phyloP scores from a whole-genome alignment of 2,329 filamentous ascomycete genomes.

The Ophiognomonia clavigignenti-juglandacearum region DNA sequence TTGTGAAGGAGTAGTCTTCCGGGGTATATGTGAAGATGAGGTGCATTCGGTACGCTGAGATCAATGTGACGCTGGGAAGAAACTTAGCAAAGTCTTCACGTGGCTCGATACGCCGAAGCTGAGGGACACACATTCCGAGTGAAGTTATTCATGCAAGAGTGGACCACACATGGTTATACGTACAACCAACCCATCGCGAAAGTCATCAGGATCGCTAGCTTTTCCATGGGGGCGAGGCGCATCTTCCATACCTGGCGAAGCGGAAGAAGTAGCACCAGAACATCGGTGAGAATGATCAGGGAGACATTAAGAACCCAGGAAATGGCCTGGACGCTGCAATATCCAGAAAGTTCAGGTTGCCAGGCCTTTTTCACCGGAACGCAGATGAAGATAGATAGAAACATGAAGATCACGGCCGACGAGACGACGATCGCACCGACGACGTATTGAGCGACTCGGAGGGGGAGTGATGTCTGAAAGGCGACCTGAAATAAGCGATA shows the following conservation, averaged over 20 bases:
- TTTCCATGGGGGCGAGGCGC: slow-evolving; percentile 34
- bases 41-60: not conserved
- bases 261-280: slow-evolving; percentile 40
- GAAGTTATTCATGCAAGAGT: too few relatives aligned
- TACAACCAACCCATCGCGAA: slow-evolving; percentile 42
- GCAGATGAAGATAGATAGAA: slow-evolving; percentile 48
- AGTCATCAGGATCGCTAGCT: slow-evolving; percentile 37
- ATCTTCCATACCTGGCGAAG: slow-evolving; percentile 41
- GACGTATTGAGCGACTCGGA: slow-evolving; percentile 35
- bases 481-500: slow-evolving; percentile 34
- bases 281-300: slow-evolving; percentile 41
- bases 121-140: too few relatives aligned
- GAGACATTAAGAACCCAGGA: slow-evolving; percentile 47
- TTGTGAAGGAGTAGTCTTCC: not conserved
- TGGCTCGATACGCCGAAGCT: too few relatives aligned
- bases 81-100: too few relatives aligned
- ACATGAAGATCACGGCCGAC: slow-evolving; percentile 44
- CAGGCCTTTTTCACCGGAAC: slow-evolving; percentile 44
- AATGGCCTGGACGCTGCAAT: slow-evolving; percentile 43
- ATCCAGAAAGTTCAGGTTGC: slow-evolving; percentile 38
- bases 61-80: not conserved
- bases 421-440: slow-evolving; percentile 37
- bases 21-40: not conserved
- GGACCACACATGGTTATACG: slow-evolving; percentile 13
- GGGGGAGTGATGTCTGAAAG: slow-evolving; percentile 36